phyloP scores from a whole-genome alignment of 768 basidiomycete species.

The Hericium rajendrae region DNA sequence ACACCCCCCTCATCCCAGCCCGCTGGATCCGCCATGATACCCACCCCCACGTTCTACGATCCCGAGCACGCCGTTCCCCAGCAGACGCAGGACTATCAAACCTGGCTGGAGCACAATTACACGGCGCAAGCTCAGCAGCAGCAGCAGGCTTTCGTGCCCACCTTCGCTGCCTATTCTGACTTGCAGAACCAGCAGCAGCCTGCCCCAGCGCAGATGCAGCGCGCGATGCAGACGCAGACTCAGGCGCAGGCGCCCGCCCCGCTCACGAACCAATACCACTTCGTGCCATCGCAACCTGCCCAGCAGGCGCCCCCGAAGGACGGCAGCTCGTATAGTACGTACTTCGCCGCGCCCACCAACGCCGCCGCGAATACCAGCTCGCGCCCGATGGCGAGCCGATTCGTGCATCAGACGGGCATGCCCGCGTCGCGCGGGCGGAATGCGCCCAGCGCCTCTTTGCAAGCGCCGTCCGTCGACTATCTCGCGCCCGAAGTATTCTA shows the following conservation, averaged over 20 bases:
- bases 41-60: constrained; percentile 14
- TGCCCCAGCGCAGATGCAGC: not conserved
- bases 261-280: constrained; percentile 8
- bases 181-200: not conserved
- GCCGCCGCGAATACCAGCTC: not conserved
- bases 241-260: not conserved
- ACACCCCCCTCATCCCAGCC: not conserved
- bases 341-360: not conserved
- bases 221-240: not conserved
- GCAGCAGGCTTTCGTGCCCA: not conserved
- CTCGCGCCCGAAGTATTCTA: not conserved
- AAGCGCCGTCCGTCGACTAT: too few species aligned
- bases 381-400: not conserved
- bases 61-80: constrained; percentile 6
- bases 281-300: constrained; percentile 2
- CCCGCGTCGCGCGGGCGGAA: not conserved
- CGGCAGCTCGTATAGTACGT: not conserved
- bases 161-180: not conserved
- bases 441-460: not conserved
- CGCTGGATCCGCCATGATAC: constrained; percentile 14
- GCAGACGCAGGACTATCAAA: constrained; percentile 5
- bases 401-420: not conserved
- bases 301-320: not conserved
- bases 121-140: too few species aligned
- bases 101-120: not conserved